Conservation (phyloP, 495 filamentous ascomycete species). For the Trichoderma orchidacearum region DNA sequence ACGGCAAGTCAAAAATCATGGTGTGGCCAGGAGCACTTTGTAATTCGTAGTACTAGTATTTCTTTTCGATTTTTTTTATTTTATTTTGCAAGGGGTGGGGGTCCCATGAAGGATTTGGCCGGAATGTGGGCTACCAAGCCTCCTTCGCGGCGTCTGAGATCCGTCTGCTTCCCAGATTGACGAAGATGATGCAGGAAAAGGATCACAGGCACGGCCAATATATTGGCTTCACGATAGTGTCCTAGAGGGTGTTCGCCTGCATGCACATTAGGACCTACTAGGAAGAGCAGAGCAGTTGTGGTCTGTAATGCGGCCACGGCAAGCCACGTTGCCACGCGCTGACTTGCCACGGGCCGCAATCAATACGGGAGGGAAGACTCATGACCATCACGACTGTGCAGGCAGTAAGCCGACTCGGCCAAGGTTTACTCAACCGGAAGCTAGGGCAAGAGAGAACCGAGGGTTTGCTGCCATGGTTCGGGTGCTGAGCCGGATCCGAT, state of each 20-base stretch:
- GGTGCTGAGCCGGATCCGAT: background rate
- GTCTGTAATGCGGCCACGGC: background rate
- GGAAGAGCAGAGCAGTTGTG: too few species aligned
- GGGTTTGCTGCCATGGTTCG: background rate
- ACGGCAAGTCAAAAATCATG: background rate
- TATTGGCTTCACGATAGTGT: background rate
- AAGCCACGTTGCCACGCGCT: background rate
- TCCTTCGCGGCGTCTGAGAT: background rate
- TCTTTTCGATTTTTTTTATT: too few species aligned
- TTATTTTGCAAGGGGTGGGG: too few species aligned
- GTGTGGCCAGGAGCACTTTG: background rate
- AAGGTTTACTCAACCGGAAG: too few species aligned
- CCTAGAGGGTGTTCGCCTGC: background rate
- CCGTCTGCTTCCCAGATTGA: too few species aligned
- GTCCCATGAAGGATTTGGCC: too few species aligned
- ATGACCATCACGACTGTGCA: background rate
- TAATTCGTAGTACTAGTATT: too few species aligned
- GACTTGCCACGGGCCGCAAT: background rate
- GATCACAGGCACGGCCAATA: too few species aligned
- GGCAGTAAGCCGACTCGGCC: too few species aligned
- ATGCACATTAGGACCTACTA: too few species aligned
- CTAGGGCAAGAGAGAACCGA: background rate
- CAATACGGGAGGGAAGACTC: too few species aligned
- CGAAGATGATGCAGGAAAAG: too few species aligned
- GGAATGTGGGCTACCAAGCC: background rate